phyloP scores from a whole-genome alignment of 768 basidiomycete genomes.

The Trametes sanguinea region DNA sequence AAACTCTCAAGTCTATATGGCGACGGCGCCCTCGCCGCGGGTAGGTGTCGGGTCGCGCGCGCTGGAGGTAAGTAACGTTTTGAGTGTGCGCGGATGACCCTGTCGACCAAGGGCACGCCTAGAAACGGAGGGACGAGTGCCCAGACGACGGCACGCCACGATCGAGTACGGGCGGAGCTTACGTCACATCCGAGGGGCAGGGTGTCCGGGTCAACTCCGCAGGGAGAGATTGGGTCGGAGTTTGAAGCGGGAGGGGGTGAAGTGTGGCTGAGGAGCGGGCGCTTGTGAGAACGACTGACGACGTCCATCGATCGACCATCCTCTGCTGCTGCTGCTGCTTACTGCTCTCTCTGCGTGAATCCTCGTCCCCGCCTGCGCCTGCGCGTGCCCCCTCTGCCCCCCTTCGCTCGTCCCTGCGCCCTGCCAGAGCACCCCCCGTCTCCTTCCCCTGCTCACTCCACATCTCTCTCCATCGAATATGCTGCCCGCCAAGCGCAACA shows the following conservation, averaged over 20 bases:
- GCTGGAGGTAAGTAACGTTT: neutral
- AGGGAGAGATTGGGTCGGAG: conserved; percentile 2
- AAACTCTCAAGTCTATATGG: neutral
- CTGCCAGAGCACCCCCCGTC: conserved; percentile 19
- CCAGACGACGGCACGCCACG: neutral
- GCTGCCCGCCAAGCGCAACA: conserved; percentile 82
- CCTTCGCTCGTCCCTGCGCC: conserved; percentile 12
- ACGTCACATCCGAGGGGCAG: conserved; percentile 13
- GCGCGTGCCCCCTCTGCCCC: neutral
- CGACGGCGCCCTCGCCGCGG: too few species aligned
- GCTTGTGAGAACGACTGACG: conserved; percentile 4
- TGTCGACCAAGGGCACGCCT: neutral
- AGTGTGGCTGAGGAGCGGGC: conserved; percentile 4
- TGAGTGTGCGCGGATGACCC: neutral
- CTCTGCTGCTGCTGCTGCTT: neutral
- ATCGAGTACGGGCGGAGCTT: conserved; percentile 7
- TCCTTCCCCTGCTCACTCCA: conserved; percentile 13
- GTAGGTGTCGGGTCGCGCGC: neutral
- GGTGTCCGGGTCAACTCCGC: conserved; percentile 17
- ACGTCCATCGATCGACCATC: conserved; percentile 7
- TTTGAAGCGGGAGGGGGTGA: neutral
- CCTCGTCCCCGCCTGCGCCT: neutral
- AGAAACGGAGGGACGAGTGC: neutral
- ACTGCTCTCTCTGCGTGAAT: neutral
- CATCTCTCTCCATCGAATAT: conserved; percentile 39